Evolutionary conservation across 2,329 filamentous ascomycete genomes (phyloP).

Genomic region (Plenodomus biglobosus): DNA sequence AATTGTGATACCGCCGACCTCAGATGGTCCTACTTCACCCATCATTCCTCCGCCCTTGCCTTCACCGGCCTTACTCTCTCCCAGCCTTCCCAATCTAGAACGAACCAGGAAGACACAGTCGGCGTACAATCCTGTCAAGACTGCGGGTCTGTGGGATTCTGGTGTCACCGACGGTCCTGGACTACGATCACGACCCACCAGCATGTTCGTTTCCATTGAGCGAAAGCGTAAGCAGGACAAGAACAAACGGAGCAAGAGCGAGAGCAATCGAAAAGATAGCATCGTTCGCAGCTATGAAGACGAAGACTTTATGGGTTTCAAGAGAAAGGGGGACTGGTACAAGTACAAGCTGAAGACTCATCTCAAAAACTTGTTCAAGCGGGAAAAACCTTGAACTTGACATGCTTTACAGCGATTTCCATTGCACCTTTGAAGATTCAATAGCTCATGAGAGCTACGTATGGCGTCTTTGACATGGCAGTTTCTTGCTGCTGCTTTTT

Average conservation of each 20-base stretch:
- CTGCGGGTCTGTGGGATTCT: conserved; percentile 43
- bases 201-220: conserved; percentile 38
- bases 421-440: neutral
- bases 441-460: neutral
- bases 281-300: conserved; percentile 10
- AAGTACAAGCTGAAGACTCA: conserved; percentile 18
- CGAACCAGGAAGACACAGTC: conserved; percentile 32
- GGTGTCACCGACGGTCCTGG: conserved; percentile 32
- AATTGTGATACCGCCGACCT: conserved; percentile 15
- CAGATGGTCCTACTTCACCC: conserved; percentile 5
- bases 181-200: conserved; percentile 35
- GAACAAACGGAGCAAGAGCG: conserved; percentile 29
- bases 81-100: conserved; percentile 15
- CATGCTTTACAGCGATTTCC: neutral
- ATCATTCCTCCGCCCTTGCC: conserved; percentile 7
- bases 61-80: conserved; percentile 19
- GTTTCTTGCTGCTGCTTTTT: neutral
- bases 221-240: conserved; percentile 37
- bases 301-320: conserved; percentile 4
- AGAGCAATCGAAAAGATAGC: conserved; percentile 22
- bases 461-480: neutral
- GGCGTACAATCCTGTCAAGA: conserved; percentile 37
- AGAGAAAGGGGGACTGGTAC: conserved; percentile 16
- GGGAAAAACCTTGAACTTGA: neutral
- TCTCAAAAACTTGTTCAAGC: conserved; percentile 12